Percentiles rank a stretch among this genome's conserved stretches.
Conservation (phyloP, 2,329 filamentous ascomycete genomes). For the Fusarium citri region DNA sequence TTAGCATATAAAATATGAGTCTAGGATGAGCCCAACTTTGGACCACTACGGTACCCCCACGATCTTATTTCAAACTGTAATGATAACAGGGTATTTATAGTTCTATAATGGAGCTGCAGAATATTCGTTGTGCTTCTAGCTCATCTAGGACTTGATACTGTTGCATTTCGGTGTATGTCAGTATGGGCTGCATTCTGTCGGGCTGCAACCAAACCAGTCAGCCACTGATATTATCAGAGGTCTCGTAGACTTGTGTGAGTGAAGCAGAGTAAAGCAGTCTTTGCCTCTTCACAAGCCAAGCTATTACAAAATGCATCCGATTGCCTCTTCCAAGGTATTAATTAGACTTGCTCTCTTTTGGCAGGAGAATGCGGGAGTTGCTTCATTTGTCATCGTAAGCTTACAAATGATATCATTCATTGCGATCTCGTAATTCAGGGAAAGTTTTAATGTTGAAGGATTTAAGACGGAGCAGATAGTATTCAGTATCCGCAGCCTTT, state of each 20-base stretch:
- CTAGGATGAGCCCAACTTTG: neutral
- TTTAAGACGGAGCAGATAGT: constrained; percentile 10
- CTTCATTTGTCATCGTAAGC: constrained; percentile 32
- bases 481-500: neutral
- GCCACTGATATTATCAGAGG: neutral
- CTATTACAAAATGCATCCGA: neutral
- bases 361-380: neutral
- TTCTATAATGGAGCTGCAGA: neutral
- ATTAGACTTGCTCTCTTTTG: neutral
- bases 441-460: neutral
- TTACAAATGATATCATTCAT: constrained; percentile 28
- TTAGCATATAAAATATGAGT: neutral
- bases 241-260: neutral
- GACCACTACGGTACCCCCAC: neutral
- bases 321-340: neutral
- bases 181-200: constrained; percentile 5
- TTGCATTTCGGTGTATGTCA: constrained; percentile 11
- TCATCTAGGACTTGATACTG: neutral
- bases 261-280: neutral
- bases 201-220: neutral
- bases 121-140: neutral
- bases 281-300: neutral
- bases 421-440: neutral
- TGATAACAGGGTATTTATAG: neutral
- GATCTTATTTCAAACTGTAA: neutral